Evolutionary conservation across 75 land plant genomes (phyloP).

Genomic region (Pseudotsuga menziesii): DNA sequence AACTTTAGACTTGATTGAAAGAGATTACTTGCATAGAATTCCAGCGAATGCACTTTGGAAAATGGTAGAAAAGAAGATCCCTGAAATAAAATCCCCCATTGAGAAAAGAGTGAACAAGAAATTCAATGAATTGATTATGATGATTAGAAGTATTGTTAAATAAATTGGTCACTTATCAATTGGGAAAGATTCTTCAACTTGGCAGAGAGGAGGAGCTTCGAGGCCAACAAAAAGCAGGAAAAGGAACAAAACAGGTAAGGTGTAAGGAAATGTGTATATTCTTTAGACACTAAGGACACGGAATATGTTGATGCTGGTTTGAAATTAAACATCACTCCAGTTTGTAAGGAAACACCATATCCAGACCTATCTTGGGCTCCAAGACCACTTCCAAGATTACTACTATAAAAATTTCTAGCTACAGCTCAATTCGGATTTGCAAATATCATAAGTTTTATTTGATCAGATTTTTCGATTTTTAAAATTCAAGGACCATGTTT

Average conservation of each 20-base stretch:
- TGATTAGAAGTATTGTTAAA: slow-evolving; percentile 65
- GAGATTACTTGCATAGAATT: too few relatives aligned
- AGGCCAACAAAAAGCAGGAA: slow-evolving; percentile 76
- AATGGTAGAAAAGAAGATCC: too few relatives aligned
- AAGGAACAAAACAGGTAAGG: slow-evolving; percentile 91
- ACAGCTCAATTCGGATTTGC: slow-evolving; percentile 93
- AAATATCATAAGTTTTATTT: slow-evolving; percentile 84
- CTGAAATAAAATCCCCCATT: too few relatives aligned
- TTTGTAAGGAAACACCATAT: slow-evolving; percentile 87
- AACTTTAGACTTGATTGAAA: too few relatives aligned
- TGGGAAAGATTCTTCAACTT: slow-evolving; percentile 71
- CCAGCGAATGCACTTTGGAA: too few relatives aligned
- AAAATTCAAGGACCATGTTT: slow-evolving; percentile 85
- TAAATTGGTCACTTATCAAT: slow-evolving; percentile 89
- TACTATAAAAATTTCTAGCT: slow-evolving; percentile 88
- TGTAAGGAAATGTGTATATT: slow-evolving; percentile 58
- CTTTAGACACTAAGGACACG: slow-evolving; percentile 66
- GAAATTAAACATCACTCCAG: slow-evolving; percentile 73
- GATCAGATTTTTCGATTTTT: slow-evolving; percentile 96
- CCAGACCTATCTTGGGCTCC: slow-evolving; percentile 74
- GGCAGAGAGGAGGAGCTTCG: slow-evolving; percentile 96
- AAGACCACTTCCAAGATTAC: slow-evolving; percentile 76
- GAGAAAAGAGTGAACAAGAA: slow-evolving; percentile 52
- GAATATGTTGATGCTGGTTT: slow-evolving; percentile 32
- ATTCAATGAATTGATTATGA: slow-evolving; percentile 92